Conservation (phyloP, 2,329 filamentous ascomycete genomes). For the Penicillium sp. region DNA sequence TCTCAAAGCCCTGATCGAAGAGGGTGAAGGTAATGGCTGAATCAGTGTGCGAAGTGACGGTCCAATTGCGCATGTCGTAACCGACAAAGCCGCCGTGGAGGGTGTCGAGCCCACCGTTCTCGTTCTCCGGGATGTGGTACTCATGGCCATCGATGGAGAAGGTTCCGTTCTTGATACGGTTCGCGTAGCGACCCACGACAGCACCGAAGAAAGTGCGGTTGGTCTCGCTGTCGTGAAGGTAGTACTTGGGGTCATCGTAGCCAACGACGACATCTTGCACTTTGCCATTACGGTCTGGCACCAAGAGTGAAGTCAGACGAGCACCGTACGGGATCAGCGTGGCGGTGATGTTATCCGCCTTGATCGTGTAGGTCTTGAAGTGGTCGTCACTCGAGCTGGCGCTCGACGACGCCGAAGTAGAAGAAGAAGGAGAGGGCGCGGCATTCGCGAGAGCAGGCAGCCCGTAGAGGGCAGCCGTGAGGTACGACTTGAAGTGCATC, state of each 20-base stretch:
- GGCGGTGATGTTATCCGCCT: slow-evolving; percentile 50
- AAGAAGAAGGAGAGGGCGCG: slow-evolving; percentile 16
- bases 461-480: slow-evolving; percentile 36
- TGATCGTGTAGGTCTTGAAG: slow-evolving; percentile 49
- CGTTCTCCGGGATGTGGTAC: slow-evolving; percentile 54
- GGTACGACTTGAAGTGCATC: slow-evolving; percentile 40
- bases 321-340: slow-evolving; percentile 52
- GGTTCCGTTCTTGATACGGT: slow-evolving; percentile 59
- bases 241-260: slow-evolving; percentile 50
- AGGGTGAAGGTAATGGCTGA: slow-evolving; percentile 50
- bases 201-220: slow-evolving; percentile 52
- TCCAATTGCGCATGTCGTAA: slow-evolving; percentile 54
- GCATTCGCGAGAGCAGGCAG: slow-evolving; percentile 32
- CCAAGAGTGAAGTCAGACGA: slow-evolving; percentile 48
- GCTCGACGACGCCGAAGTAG: slow-evolving; percentile 9
- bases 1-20: slow-evolving; percentile 45
- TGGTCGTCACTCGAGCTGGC: slow-evolving; percentile 25
- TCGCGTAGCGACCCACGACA: slow-evolving; percentile 55
- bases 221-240: slow-evolving; percentile 48
- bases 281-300: slow-evolving; percentile 53
- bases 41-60: slow-evolving; percentile 44
- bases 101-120: slow-evolving; percentile 53
- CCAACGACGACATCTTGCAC: slow-evolving; percentile 54
- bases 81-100: slow-evolving; percentile 54
- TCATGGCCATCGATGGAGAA: slow-evolving; percentile 52